Evolutionary conservation across 441 rosid genomes (phyloP).

Genomic region (Hura crepitans): DNA sequence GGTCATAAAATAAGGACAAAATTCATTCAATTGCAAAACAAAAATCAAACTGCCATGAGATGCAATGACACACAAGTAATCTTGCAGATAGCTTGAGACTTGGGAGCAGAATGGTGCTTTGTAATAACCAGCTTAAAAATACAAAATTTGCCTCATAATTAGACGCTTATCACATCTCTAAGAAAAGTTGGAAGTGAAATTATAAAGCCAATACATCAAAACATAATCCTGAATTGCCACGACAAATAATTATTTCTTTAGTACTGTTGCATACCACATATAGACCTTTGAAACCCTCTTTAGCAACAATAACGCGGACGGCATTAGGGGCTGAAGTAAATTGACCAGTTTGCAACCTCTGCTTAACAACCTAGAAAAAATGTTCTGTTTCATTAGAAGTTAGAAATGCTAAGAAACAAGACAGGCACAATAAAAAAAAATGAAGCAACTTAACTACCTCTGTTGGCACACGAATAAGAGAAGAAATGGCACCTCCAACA

Average conservation of each 20-base stretch:
- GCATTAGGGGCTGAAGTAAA: slow-evolving; percentile 73
- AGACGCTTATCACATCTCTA: slow-evolving; percentile 5
- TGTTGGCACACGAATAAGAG: slow-evolving; percentile 80
- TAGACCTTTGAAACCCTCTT: slow-evolving; percentile 82
- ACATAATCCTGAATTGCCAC: background rate
- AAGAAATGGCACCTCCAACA: slow-evolving; percentile 81
- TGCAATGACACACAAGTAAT: background rate
- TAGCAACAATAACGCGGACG: slow-evolving; percentile 62
- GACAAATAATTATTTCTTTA: background rate
- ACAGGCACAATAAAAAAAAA: background rate
- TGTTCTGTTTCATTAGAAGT: background rate
- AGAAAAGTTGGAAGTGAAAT: background rate
- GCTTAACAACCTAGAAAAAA: slow-evolving; percentile 39
- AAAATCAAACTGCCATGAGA: background rate
- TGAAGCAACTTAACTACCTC: slow-evolving; percentile 44
- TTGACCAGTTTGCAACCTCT: slow-evolving; percentile 90
- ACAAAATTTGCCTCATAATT: background rate
- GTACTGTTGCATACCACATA: slow-evolving; percentile 34
- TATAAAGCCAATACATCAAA: background rate
- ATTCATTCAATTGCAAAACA: background rate
- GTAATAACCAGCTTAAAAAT: background rate
- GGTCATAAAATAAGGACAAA: background rate
- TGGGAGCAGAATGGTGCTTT: background rate
- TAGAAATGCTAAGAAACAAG: background rate
- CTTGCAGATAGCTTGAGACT: slow-evolving; percentile 3